Evolutionary conservation across 345 rosid species (phyloP), one percentile per base, ranked within the genome.

Genomic region (Trapa incisa): DNA sequence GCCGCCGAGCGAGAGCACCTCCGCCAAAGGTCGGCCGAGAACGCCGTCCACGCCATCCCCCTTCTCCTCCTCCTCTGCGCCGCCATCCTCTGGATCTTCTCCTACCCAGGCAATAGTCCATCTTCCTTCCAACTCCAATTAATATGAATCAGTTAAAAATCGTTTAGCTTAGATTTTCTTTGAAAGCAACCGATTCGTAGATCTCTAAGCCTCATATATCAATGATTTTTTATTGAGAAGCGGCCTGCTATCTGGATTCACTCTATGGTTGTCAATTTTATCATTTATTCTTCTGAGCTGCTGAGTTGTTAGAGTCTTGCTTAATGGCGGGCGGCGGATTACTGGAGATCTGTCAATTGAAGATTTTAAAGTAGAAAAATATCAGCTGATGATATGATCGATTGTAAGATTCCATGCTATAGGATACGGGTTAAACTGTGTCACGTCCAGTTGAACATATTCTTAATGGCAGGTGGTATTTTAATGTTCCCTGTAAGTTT

Each of bases 21-120:
- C 17, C 78, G 85, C 48, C 72, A 82, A 73, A 79, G 92, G 83
- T 80, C 77, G 61, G 86, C 98, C 7, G 86, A 93, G 80, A 83
- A 84, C 67, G 83, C 87, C 15, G 70, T 93, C 77, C 97, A 93
- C 78, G 64, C 79, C 61, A 86, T 93, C 73, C 98, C 97, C 72
- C 67, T 89, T 14, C 53, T 92, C 47, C 85, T 89, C 53, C 52
- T 79, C 37, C 72, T 88, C 45, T 88, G 87, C 72, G 86, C 82
- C 54, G 54, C 77, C 71, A 65, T 93, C 65, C 97, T 93, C 69
- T 89, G 97, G 94, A 77, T 87, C 78, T 89, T 82, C 84, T 86
- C 96, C 66, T 15, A 39, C 68, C 78, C 84, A 70, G 91, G 89
- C 85, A 54, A 39, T 16, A 4, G 22, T 10, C 53, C 37, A 47